Evolutionary conservation across 257 asterid species (phyloP), one percentile per base, ranked within the genome.

Genomic region (Prunella vulgaris): DNA sequence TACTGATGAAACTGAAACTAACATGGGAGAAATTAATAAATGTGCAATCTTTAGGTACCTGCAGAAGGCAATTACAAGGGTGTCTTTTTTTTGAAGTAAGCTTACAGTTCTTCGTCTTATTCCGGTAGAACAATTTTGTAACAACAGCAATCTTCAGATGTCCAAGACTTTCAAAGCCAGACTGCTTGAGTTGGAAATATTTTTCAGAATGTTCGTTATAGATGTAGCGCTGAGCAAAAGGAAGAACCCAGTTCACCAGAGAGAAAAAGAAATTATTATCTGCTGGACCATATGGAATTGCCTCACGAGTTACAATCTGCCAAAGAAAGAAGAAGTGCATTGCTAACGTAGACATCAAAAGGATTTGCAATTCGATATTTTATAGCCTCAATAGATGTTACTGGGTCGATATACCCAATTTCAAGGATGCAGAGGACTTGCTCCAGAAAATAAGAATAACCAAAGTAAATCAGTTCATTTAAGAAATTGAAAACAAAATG

Each of bases 141-240:
- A 87, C 95, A 25, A 80, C 96, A 64, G 80, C 77, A 72, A 91
- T 76, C 84, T 78, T 83, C 22, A 91, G 82, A 58, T 78, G 56
- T 66, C 74, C 79, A 44, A 91, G 70, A 68, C 68, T 75, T 78
- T 82, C 86, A 72, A 89, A 85, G 70, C 76, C 83, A 71, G 89
- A 81, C 73, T 80, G 82, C 84, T 83, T 82, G 71, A 89, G 86
- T 69, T 84, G 81, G 67, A 62, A 64, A 79, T 86, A 90, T 77
- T 82, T 83, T 60, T 86, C 88, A 7, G 85, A 83, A 54, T 91
- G 84, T 0, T 64, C 27, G 42, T 69, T 79, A 69, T 49, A 78
- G 53, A 89, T 69, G 77, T 94, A 94, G 74, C 99, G 97, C 73
- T 94, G 99, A 72, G 93, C 99, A 84, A 82, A 94, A 69, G 97